Evolutionary conservation across 371 early-diverging fungal species (phyloP).

Genomic region (Mortierella polycephala): DNA sequence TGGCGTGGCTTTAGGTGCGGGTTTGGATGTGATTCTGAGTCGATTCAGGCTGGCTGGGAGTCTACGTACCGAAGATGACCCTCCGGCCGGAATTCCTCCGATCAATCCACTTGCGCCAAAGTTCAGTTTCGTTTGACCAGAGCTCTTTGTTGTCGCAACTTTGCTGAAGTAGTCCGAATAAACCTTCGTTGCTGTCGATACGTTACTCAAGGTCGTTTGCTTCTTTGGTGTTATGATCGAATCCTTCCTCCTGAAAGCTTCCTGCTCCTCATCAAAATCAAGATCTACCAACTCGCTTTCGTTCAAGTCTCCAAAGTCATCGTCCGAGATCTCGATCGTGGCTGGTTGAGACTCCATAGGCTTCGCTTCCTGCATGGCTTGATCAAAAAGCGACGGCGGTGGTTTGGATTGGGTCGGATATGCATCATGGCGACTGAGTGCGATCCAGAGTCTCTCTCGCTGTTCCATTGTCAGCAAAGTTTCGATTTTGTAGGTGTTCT

Average conservation of each 20-base stretch:
- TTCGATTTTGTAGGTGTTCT: slow-evolving; percentile 22
- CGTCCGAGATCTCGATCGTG: slow-evolving; percentile 51
- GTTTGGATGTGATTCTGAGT: slow-evolving; percentile 16
- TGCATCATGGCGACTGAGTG: slow-evolving; percentile 39
- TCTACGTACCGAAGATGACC: slow-evolving; percentile 15
- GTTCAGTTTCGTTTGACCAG: slow-evolving; percentile 35
- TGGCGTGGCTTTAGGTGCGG: slow-evolving; percentile 16
- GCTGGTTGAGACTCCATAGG: neutral
- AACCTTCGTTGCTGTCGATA: neutral
- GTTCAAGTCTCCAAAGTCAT: slow-evolving; percentile 58
- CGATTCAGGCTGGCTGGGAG: slow-evolving; percentile 27
- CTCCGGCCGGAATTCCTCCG: slow-evolving; percentile 19
- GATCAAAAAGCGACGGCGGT: neutral
- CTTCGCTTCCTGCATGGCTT: neutral
- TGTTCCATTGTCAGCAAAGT: slow-evolving; percentile 33
- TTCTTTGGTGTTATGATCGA: neutral
- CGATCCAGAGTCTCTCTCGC: slow-evolving; percentile 31
- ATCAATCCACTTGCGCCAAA: slow-evolving; percentile 9
- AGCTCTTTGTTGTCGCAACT: slow-evolving; percentile 5
- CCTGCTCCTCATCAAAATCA: slow-evolving; percentile 35
- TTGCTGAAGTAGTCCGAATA: slow-evolving; percentile 9
- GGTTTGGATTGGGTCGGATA: slow-evolving; percentile 1
- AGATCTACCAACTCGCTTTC: slow-evolving; percentile 49
- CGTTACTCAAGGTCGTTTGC: neutral
- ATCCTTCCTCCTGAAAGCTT: slow-evolving; percentile 60